Conservation (phyloP, 257 asterid species). For the Primulina eburnea region DNA sequence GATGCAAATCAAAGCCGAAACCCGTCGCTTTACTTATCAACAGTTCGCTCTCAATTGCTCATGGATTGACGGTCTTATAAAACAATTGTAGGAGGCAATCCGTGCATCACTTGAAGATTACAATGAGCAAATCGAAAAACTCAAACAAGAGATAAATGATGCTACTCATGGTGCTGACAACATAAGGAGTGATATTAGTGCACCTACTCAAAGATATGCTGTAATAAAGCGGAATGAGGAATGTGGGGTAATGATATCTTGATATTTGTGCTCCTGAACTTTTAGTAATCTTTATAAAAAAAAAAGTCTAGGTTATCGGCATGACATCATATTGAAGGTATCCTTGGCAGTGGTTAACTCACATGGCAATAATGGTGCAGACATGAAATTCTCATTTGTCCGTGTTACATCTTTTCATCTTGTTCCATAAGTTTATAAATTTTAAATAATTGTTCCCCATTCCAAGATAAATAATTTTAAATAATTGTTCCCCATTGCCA, state of each 20-base stretch:
- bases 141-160: constrained; percentile 98
- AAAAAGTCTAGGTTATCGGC: constrained; percentile 5
- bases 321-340: constrained; percentile 16
- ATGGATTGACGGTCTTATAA: constrained; percentile 18
- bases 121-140: constrained; percentile 91
- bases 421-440: constrained; percentile 12
- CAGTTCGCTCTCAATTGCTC: background rate
- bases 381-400: constrained; percentile 1
- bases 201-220: constrained; percentile 90
- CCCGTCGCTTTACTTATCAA: constrained; percentile 11
- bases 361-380: constrained; percentile 9
- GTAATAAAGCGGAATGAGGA: constrained; percentile 82
- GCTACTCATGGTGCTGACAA: constrained; percentile 96
- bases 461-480: constrained; percentile 16
- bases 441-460: constrained; percentile 16
- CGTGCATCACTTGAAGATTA: constrained; percentile 95
- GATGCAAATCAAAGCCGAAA: constrained; percentile 1
- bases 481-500: constrained; percentile 36
- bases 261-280: constrained; percentile 9
- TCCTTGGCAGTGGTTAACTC: constrained; percentile 10
- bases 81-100: constrained; percentile 78
- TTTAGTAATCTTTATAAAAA: background rate
- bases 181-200: constrained; percentile 88
- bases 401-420: constrained; percentile 18
- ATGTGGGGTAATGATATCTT: constrained; percentile 80